Conservation (phyloP, 2,329 filamentous ascomycete species). For the Dothiorella sarmentorum region DNA sequence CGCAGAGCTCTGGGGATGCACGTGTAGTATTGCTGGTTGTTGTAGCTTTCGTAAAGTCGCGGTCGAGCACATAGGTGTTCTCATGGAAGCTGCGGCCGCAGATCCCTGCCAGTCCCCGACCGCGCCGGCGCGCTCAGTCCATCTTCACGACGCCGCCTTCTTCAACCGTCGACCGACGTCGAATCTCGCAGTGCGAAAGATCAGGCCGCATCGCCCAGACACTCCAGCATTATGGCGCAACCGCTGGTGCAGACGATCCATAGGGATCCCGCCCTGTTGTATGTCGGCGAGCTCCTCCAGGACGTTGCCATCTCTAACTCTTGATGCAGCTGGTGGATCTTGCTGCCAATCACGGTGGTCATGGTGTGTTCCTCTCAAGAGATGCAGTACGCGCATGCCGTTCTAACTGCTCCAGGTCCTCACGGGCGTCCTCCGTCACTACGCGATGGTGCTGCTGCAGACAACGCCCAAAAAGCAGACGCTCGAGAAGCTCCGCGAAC, state of each 20-base stretch:
- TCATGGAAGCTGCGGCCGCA: conserved; percentile 27
- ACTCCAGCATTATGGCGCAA: conserved; percentile 66
- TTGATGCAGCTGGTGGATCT: conserved; percentile 85
- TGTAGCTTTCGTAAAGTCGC: conserved; percentile 18
- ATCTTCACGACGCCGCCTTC: conserved; percentile 7
- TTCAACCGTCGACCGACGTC: background rate
- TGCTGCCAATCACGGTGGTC: conserved; percentile 93
- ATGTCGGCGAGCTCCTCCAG: conserved; percentile 38
- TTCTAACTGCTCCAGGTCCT: conserved; percentile 53
- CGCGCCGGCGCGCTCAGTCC: conserved; percentile 7
- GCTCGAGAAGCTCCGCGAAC: conserved; percentile 74
- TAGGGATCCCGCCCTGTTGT: conserved; percentile 98
- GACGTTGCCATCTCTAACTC: conserved; percentile 18
- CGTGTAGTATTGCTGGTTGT: background rate
- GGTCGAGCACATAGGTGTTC: conserved; percentile 36
- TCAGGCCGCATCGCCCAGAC: background rate
- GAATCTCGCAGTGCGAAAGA: background rate
- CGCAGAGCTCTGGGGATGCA: background rate
- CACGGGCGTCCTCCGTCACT: conserved; percentile 93
- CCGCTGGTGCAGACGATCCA: conserved; percentile 91
- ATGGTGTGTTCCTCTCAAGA: conserved; percentile 61
- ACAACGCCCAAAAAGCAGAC: conserved; percentile 78
- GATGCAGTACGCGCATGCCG: background rate
- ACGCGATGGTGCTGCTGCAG: conserved; percentile 88
- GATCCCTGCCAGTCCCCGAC: conserved; percentile 28